phyloP scores from a whole-genome alignment of 2,329 filamentous ascomycete species.

The Penicillium sp. region DNA sequence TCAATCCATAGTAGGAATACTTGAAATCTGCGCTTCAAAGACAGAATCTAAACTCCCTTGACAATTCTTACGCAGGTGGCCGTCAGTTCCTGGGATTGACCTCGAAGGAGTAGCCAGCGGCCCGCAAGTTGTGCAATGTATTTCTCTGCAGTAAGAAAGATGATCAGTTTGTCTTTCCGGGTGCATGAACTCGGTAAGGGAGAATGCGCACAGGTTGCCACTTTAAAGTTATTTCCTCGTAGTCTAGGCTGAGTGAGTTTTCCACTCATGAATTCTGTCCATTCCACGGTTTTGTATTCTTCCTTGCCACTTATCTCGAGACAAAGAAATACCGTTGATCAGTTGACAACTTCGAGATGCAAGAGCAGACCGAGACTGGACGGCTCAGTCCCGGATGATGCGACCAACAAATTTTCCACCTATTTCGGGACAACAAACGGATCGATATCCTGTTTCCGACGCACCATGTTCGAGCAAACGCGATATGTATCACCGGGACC shows the following conservation, averaged over 20 bases:
- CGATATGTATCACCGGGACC: neutral
- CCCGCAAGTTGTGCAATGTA: constrained; percentile 73
- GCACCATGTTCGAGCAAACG: constrained; percentile 29
- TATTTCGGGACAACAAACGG: constrained; percentile 73
- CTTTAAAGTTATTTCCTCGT: neutral
- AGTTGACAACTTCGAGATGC: neutral
- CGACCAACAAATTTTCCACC: constrained; percentile 85
- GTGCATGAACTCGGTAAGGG: neutral
- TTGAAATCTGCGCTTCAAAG: constrained; percentile 73
- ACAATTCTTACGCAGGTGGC: constrained; percentile 61
- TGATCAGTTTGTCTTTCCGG: too few species aligned
- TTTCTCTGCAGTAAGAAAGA: constrained; percentile 58
- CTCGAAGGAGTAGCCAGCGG: constrained; percentile 66
- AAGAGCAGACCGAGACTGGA: neutral
- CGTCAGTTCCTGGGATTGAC: constrained; percentile 78
- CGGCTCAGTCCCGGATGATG: constrained; percentile 58
- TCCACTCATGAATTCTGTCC: neutral
- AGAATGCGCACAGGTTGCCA: neutral
- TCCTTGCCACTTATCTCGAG: neutral
- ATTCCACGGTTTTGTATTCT: neutral
- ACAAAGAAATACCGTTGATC: neutral
- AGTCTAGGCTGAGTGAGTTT: too few species aligned
- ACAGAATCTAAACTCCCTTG: constrained; percentile 66
- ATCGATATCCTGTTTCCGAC: constrained; percentile 76
- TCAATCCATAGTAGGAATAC: constrained; percentile 64